Evolutionary conservation across 2,329 filamentous ascomycete species (phyloP).

Genomic region (Cladosporium sp.): DNA sequence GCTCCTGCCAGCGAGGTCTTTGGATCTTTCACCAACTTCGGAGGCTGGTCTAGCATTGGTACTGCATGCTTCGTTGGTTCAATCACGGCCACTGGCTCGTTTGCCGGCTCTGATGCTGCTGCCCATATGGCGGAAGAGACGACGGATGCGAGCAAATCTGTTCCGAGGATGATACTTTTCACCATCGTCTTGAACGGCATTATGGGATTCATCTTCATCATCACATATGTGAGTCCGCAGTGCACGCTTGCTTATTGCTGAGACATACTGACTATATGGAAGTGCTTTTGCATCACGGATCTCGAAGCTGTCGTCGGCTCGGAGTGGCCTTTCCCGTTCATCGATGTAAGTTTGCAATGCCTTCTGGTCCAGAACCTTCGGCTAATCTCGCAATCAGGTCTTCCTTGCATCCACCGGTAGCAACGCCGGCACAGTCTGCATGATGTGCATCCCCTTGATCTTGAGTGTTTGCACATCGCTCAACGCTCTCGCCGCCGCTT

Average conservation of each 20-base stretch:
- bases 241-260: conserved; percentile 13
- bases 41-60: conserved; percentile 34
- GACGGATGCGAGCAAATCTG: conserved; percentile 23
- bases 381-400: too few relatives aligned
- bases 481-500: conserved; percentile 7
- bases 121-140: conserved; percentile 32
- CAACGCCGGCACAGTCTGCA: background rate
- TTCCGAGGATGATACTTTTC: conserved; percentile 29
- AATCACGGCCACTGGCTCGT: conserved; percentile 21
- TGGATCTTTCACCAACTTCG: conserved; percentile 32
- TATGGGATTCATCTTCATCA: conserved; percentile 21
- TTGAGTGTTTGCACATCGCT: conserved; percentile 8
- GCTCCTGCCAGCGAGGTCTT: conserved; percentile 23
- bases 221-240: conserved; percentile 16
- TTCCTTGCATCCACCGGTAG: background rate
- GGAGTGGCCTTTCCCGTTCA: conserved; percentile 9
- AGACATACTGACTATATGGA: conserved; percentile 8
- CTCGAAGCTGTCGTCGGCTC: conserved; percentile 4
- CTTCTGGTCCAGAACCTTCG: too few relatives aligned
- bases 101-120: conserved; percentile 25
- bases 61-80: conserved; percentile 30
- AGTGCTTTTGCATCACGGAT: conserved; percentile 8
- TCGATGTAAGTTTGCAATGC: background rate
- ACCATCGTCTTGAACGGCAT: conserved; percentile 22
- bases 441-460: conserved; percentile 5